These are phyloP conservation scores for Geranium brycei DNA, from an alignment of 345 rosid species.

Conservation along the genomic window DNA sequence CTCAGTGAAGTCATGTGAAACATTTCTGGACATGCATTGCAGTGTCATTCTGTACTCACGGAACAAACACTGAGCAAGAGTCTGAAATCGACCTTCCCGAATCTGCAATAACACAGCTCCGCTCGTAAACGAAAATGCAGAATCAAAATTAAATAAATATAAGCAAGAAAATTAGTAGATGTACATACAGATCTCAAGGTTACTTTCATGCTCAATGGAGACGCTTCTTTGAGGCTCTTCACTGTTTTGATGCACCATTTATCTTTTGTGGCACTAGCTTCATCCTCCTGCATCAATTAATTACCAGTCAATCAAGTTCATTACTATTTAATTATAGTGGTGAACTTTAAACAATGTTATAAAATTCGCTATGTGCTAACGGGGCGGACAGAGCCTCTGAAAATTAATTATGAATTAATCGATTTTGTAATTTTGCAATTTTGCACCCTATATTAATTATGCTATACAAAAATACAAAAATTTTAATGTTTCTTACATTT, in stretches of 20 bases:
- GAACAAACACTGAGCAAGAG: constrained; percentile 64
- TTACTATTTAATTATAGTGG: too few species aligned
- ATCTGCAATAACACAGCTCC: constrained; percentile 23
- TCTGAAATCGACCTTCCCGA: constrained; percentile 67
- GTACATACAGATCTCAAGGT: constrained; percentile 78
- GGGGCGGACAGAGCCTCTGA: too few species aligned
- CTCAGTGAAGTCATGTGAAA: constrained; percentile 62
- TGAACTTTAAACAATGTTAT: too few species aligned
- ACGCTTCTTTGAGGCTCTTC: constrained; percentile 55
- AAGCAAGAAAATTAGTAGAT: background rate
- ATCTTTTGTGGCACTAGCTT: constrained; percentile 45
- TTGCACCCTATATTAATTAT: too few species aligned
- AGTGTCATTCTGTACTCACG: constrained; percentile 81
- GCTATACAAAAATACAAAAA: too few species aligned
- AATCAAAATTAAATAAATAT: background rate
- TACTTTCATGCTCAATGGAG: constrained; percentile 87
- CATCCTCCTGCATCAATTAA: constrained; percentile 37
- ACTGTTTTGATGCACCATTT: constrained; percentile 54
- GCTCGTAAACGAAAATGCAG: background rate
- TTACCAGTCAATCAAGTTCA: background rate
- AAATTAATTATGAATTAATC: too few species aligned
- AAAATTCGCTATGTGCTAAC: too few species aligned
- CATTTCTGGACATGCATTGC: constrained; percentile 43
- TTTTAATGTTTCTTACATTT: too few species aligned
- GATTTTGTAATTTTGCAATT: too few species aligned